phyloP scores from a whole-genome alignment of 495 filamentous ascomycete genomes.

The Talaromyces nanjingensis region DNA sequence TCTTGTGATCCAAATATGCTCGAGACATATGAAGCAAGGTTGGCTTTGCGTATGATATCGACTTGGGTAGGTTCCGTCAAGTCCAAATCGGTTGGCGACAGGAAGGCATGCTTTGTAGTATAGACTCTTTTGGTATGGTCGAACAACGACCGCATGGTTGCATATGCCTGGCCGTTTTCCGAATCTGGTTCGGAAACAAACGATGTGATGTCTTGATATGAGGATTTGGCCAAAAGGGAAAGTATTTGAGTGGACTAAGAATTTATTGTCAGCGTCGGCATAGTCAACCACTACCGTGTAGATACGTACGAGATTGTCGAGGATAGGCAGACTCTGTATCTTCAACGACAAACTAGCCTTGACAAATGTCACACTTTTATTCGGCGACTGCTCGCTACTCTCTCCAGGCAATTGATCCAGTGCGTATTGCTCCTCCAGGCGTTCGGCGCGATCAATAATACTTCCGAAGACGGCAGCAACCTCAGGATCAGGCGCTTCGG shows the following conservation, averaged over 20 bases:
- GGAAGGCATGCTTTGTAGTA: constrained; percentile 60
- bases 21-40: constrained; percentile 77
- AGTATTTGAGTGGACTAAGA: constrained; percentile 63
- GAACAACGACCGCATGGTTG: constrained; percentile 70
- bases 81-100: constrained; percentile 65
- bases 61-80: constrained; percentile 60
- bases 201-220: constrained; percentile 64
- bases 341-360: constrained; percentile 55
- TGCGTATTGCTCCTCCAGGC: constrained; percentile 36
- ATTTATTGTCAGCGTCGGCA: background rate
- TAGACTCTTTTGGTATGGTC: constrained; percentile 76
- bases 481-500: constrained; percentile 8
- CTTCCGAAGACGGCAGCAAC: constrained; percentile 20
- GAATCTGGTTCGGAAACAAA: constrained; percentile 68
- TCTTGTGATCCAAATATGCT: constrained; percentile 79
- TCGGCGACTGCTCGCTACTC: constrained; percentile 21
- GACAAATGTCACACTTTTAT: constrained; percentile 35
- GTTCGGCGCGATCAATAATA: constrained; percentile 44
- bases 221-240: constrained; percentile 58
- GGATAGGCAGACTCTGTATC: constrained; percentile 61
- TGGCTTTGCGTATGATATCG: constrained; percentile 76
- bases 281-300: background rate
- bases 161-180: constrained; percentile 74
- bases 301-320: constrained; percentile 60
- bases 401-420: constrained; percentile 31